These are phyloP conservation scores for Cercospora sp. DNA, from an alignment of 2,329 filamentous ascomycete genomes.

Conservation along the genomic window DNA sequence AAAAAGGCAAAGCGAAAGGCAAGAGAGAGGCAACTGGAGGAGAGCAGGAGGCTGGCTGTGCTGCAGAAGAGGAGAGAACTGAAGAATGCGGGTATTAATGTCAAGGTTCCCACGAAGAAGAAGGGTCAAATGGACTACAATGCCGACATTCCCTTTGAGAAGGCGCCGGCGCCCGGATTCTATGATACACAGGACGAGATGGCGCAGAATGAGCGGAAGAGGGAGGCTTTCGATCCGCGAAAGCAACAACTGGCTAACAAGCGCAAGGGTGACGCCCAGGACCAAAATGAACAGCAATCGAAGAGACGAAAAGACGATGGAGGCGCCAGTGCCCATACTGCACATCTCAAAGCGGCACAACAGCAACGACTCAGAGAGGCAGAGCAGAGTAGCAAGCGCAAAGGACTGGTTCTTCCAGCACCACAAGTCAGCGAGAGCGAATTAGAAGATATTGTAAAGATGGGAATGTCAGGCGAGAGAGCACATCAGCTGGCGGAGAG, in stretches of 20 bases:
- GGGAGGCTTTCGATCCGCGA: conserved; percentile 83
- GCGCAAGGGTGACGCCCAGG: conserved; percentile 87
- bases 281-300: conserved; percentile 67
- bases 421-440: conserved; percentile 92
- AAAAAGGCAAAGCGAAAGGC: conserved; percentile 99
- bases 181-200: conserved; percentile 89
- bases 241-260: conserved; percentile 91
- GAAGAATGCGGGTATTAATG: conserved; percentile 97
- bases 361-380: conserved; percentile 94
- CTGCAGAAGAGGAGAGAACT: conserved; percentile 94
- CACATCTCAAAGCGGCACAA: conserved; percentile 88
- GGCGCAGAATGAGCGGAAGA: conserved; percentile 75
- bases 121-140: conserved; percentile 99
- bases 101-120: conserved; percentile 89
- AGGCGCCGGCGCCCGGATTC: conserved; percentile 82
- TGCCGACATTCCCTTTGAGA: conserved; percentile 97
- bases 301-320: conserved; percentile 83
- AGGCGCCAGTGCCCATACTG: conserved; percentile 75
- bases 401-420: conserved; percentile 76
- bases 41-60: conserved; percentile 83
- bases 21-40: conserved; percentile 89
- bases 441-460: conserved; percentile 96
- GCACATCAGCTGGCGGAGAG: conserved; percentile 73
- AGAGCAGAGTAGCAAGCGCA: conserved; percentile 92
- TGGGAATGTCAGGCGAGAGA: conserved; percentile 90